Base-by-base conservation (phyloP, 257 asterid genomes). In the Misopates orontium region DNA sequence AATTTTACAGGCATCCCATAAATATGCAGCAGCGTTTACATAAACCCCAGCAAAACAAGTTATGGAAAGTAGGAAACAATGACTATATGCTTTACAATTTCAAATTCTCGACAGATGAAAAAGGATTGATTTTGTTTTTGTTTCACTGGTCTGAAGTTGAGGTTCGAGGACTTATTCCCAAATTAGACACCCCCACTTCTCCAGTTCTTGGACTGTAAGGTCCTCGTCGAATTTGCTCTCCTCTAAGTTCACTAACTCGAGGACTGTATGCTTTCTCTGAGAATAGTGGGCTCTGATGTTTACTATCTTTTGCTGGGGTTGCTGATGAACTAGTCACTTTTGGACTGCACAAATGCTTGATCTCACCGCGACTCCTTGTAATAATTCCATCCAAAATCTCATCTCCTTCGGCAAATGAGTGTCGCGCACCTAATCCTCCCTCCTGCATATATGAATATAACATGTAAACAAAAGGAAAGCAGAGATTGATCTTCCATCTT, bases 331-430 rank as follows among this genome's bases (percentile, higher is more conserved):
- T 91, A 0, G 78, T 76, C 8, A 84, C 75, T 73, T 66, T 84
- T 19, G 95, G 89, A 68, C 95, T 87, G 75, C 82, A 75, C 0
- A 71, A 54, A 28, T 69, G 94, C 65, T 82, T 89, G 62, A 91
- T 67, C 78, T 91, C 98, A 11, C 98, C 98, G 0, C 98, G 80
- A 80, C 98, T 87, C 74, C 98, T 79, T 3, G 98, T 91, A 0
- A 91, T 81, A 0, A 87, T 81, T 48, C 89, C 96, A 19, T 91
- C 96, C 52, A 91, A 60, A 20, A 87, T 78, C 83, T 91, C 98
- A 19, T 84, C 89, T 18, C 84, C 84, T 9, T 81, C 97, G 4
- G 78, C 90, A 22, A 69, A 64, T 2, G 87, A 79, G 58, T 73
- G 66, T 60, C 91, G 77, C 10, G 72, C 71, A 4, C 83, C 91